A percentile compares a stretch with the other conserved stretches of the same genome.
These are phyloP conservation scores for Ganoderma resinaceum DNA, from an alignment of 1,284 basidiomycete genomes.

Conservation along the genomic window DNA sequence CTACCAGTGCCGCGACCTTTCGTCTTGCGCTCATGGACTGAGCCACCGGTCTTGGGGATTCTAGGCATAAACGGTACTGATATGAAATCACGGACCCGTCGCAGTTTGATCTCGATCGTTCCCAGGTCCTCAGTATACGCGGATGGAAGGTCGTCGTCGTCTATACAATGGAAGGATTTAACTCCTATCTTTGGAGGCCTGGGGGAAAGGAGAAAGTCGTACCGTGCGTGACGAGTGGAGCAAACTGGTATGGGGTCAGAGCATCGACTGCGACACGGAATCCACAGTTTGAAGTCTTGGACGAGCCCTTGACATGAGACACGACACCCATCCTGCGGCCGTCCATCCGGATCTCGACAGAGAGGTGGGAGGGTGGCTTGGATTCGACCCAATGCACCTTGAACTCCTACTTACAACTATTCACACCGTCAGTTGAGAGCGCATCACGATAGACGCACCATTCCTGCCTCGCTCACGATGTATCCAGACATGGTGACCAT, in stretches of 20 bases:
- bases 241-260: slow-evolving; percentile 18
- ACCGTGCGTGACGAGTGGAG: slow-evolving; percentile 11
- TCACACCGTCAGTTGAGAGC: neutral
- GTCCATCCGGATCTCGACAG: slow-evolving; percentile 23
- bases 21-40: slow-evolving; percentile 15
- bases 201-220: neutral
- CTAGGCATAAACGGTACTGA: slow-evolving; percentile 5
- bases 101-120: slow-evolving; percentile 24
- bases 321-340: slow-evolving; percentile 25
- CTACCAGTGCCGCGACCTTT: slow-evolving; percentile 11
- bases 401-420: slow-evolving; percentile 7
- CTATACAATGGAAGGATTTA: neutral
- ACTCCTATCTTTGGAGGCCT: neutral
- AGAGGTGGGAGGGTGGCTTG: slow-evolving; percentile 24
- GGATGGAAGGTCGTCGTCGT: slow-evolving; percentile 23
- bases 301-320: slow-evolving; percentile 23
- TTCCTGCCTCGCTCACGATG: slow-evolving; percentile 30
- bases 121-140: slow-evolving; percentile 28
- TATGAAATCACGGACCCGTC: slow-evolving; percentile 22
- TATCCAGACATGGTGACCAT: slow-evolving; percentile 30
- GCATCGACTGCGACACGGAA: slow-evolving; percentile 20
- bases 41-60: neutral
- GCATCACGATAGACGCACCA: slow-evolving; percentile 18
- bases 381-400: slow-evolving; percentile 28
- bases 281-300: slow-evolving; percentile 16